A percentile compares a stretch with the other conserved stretches of the same genome.
Conservation (phyloP, 805 yeast species). For the Cyberlindnera maritima region DNA sequence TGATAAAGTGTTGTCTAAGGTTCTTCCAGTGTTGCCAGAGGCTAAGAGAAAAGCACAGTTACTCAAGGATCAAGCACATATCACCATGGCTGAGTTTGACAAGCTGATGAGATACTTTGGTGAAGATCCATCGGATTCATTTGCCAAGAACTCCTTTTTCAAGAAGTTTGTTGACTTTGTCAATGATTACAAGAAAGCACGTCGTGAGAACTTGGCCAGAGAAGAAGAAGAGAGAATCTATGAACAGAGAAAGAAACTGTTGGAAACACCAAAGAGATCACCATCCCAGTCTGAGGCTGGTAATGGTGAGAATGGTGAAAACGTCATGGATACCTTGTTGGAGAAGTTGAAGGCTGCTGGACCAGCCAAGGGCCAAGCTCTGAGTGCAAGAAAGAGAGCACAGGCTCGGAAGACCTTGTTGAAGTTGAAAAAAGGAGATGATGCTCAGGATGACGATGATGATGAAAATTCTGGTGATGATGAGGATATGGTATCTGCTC, state of each 20-base stretch:
- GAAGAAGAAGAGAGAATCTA: constrained; percentile 69
- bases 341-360: constrained; percentile 88
- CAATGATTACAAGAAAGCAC: constrained; percentile 60
- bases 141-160: constrained; percentile 58
- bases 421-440: constrained; percentile 32
- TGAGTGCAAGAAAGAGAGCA: constrained; percentile 79
- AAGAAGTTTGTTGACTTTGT: constrained; percentile 59
- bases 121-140: constrained; percentile 54
- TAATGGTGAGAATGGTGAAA: constrained; percentile 37
- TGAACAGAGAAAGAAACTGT: constrained; percentile 57
- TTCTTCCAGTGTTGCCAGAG: constrained; percentile 50
- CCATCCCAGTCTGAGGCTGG: constrained; percentile 31
- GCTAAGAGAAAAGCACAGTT: constrained; percentile 52
- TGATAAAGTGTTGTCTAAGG: constrained; percentile 55
- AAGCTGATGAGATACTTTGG: constrained; percentile 69
- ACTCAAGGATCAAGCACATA: constrained; percentile 47
- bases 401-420: constrained; percentile 62
- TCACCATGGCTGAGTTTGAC: constrained; percentile 51
- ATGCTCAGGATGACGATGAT: constrained; percentile 16
- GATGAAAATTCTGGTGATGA: constrained; percentile 21
- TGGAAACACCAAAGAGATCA: constrained; percentile 37
- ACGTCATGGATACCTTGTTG: constrained; percentile 80
- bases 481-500: constrained; percentile 4
- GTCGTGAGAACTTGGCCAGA: constrained; percentile 57
- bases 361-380: constrained; percentile 70